Evolutionary conservation across 352 stramenopile genomes (phyloP).

Genomic region (Pythium brachiatum): DNA sequence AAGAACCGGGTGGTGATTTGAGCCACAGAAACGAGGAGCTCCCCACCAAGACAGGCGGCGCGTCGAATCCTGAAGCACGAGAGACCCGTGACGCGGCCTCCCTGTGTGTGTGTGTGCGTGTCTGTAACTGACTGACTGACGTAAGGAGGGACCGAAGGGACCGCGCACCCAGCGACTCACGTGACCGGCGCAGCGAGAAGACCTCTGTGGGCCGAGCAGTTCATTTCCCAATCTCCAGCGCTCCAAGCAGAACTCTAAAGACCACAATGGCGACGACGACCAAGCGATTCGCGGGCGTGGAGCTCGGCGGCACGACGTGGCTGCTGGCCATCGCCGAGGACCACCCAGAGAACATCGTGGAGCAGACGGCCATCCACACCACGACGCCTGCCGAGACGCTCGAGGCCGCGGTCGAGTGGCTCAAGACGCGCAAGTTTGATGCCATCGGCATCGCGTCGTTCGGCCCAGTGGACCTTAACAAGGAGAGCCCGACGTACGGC

Average conservation of each 20-base stretch:
- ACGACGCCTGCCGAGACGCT: conserved; percentile 88
- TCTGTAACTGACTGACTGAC: too few species aligned
- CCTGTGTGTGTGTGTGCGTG: background rate
- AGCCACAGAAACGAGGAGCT: background rate
- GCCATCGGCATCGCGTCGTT: conserved; percentile 94
- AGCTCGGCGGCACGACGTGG: conserved; percentile 96
- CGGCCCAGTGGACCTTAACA: conserved; percentile 89
- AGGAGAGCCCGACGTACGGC: conserved; percentile 82
- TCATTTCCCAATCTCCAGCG: background rate
- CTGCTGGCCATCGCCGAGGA: conserved; percentile 89
- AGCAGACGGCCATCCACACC: conserved; percentile 79
- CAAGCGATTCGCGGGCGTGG: conserved; percentile 40
- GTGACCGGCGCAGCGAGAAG: too few species aligned
- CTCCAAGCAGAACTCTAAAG: background rate
- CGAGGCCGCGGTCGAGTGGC: conserved; percentile 69
- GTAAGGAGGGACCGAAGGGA: too few species aligned
- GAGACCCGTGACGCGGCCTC: background rate
- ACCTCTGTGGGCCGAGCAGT: too few species aligned
- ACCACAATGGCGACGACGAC: background rate
- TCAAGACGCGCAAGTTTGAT: conserved; percentile 79
- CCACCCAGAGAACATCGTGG: conserved; percentile 87
- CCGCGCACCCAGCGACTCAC: too few species aligned
- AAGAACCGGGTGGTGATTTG: background rate
- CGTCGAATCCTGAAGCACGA: background rate
- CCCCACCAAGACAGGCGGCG: too few species aligned